Evolutionary conservation across 768 basidiomycete species (phyloP).

Genomic region (Mrakia frigida): DNA sequence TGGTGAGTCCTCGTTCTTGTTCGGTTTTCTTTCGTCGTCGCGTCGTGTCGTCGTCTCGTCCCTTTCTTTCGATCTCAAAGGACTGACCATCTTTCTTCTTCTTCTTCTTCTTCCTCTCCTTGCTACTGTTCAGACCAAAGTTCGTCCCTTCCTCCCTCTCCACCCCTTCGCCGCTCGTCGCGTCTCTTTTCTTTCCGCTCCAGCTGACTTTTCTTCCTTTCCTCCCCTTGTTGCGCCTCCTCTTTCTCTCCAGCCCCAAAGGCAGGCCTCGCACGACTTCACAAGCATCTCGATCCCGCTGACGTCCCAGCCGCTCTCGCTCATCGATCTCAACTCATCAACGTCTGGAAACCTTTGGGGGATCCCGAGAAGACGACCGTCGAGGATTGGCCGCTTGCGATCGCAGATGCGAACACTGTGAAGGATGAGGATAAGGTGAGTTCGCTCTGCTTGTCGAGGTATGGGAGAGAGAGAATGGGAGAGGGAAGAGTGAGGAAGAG

Average conservation of each 20-base stretch:
- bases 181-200: too few relatives aligned
- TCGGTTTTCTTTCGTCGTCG: background rate
- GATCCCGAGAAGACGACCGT: background rate
- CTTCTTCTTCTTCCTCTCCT: background rate
- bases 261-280: conserved; percentile 10
- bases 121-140: background rate
- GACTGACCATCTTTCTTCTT: background rate
- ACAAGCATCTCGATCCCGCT: background rate
- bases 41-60: too few relatives aligned
- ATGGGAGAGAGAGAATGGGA: background rate
- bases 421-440: conserved; percentile 16
- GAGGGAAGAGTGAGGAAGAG: background rate
- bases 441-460: background rate
- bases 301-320: background rate
- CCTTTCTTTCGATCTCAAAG: background rate
- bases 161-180: too few relatives aligned
- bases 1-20: background rate
- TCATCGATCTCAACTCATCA: conserved; percentile 15
- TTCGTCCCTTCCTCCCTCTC: too few relatives aligned
- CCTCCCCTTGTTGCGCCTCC: background rate
- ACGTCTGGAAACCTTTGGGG: conserved; percentile 19
- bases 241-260: background rate
- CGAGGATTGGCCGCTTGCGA: conserved; percentile 17
- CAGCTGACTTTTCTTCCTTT: too few relatives aligned
- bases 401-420: conserved; percentile 1